Evolutionary conservation across 768 basidiomycete species (phyloP).

Genomic region (Hypholoma fasciculare): DNA sequence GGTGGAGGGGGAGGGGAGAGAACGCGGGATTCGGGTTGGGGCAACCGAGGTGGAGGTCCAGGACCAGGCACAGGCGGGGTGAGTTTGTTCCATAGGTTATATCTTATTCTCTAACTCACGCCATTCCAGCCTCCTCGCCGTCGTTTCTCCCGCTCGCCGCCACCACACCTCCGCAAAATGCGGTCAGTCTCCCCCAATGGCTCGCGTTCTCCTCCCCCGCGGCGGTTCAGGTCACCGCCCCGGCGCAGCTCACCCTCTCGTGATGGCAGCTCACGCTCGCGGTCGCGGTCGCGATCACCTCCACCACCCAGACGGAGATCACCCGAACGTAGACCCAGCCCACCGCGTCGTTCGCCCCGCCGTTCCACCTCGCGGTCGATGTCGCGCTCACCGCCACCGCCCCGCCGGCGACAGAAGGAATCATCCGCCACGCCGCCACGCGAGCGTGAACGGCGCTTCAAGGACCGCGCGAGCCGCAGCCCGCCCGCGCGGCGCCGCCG

Average conservation of each 20-base stretch:
- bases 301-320: conserved; percentile 25
- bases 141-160: conserved; percentile 48
- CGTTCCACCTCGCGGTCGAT: conserved; percentile 50
- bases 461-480: conserved; percentile 49
- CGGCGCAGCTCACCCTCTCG: conserved; percentile 32
- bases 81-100: not conserved
- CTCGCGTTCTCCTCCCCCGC: conserved; percentile 32
- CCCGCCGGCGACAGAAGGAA: conserved; percentile 39
- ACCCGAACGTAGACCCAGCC: conserved; percentile 29
- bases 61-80: conserved; percentile 35
- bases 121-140: conserved; percentile 35
- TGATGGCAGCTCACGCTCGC: conserved; percentile 24
- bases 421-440: conserved; percentile 53
- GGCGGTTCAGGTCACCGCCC: conserved; percentile 28
- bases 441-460: conserved; percentile 32
- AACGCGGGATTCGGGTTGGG: conserved; percentile 66
- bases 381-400: conserved; percentile 21
- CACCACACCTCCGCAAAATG: conserved; percentile 44
- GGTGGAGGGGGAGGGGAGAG: conserved; percentile 40
- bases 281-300: conserved; percentile 27
- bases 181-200: conserved; percentile 29
- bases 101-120: not conserved
- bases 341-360: conserved; percentile 19
- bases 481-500: conserved; percentile 51
- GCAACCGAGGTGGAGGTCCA: conserved; percentile 51